Base-by-base conservation (phyloP, 169 alveolate species). In the Plasmodium fragile region DNA sequence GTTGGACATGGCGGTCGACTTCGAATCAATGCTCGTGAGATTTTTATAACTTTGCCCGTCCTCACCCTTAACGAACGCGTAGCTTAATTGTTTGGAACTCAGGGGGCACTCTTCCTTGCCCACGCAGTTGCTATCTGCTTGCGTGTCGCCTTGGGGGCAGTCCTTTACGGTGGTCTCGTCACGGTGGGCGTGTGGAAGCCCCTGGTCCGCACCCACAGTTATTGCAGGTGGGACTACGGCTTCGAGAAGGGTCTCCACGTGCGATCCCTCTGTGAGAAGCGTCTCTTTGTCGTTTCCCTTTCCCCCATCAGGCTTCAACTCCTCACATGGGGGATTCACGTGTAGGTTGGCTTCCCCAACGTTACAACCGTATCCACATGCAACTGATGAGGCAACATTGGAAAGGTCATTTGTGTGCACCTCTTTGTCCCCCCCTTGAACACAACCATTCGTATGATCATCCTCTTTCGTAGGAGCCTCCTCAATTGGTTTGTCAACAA, bases 1-100 rank as follows among this genome's bases (percentile, higher is more conserved):
- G 65, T 22, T 73, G 11, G 93, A 85, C 70, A 85, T 11, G 30
- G 87, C 84, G 4, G 93, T 85, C 13, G 93, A 85, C 16, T 85
- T 85, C 11, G 93, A 85, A 0, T 85, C 84, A 18, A 85, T 85
- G 25, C 93, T 85, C 39, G 32, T 22, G 28, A 85, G 52, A n/a
- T 73, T 85, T 75, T 85, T 75, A 52, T 73, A 82, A 53, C 45
- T 39, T 6, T 36, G 36, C 30, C 16, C 36, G 13, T 65, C 75
- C 16, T 65, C 75, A 22, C 41, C 36, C 16, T 65, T 65, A 65
- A 65, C 75, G 36, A 65, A 65, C 4, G 75, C 28, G n/a, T 65
- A 28, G 41, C 75, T 65, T 65, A 65, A 65, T 65, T 65, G 4
- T 3, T 65, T 25, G 4, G 75, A 2, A 65, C 13, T 28, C 16